Evolutionary conservation across 805 yeast species (phyloP), one percentile per base, ranked within the genome.

Genomic region (Hanseniaspora meyeri): DNA sequence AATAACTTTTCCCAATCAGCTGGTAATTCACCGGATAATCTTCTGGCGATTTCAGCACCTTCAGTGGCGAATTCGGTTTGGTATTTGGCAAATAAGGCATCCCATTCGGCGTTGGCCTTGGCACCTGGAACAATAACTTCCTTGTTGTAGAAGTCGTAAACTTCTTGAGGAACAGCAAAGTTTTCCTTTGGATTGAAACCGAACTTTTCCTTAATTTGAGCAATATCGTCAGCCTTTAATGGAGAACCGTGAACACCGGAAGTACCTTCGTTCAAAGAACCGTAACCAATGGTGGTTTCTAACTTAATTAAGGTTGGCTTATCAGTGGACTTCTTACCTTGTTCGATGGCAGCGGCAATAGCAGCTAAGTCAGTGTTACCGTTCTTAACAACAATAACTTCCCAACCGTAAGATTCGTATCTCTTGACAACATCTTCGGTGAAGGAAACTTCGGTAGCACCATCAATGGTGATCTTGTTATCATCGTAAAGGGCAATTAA

Each of bases 171-270:
- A 59, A 90, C 93, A 59, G 68, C 78, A 69, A 93, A 91, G 57
- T 78, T 68, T 74, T 87, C 78, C 49, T 78, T 81, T 62, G 97
- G 95, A 80, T 89, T 78, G 78, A 91, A 90, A 59, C 97, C 97
- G 66, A 81, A 83, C 68, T 78, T 77, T 67, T 74, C 70, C 79
- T 89, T 93, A 73, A 91, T 77, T 73, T 88, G 96, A 66, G 77
- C 81, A 67, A 90, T 78, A 69, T 91, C 98, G 67, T 89, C 97
- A 49, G 89, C 75, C 80, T 90, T 89, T 74, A 91, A 80, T 66
- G 98, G 96, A 62, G 96, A 76, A 73, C 98, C 98, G 75, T 93
- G 98, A 57, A 93, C 97, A 65, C 84, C 76, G 73, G 85, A 91
- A 60, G 96, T 80, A 66, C 97, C 97, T 64, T 79, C 81, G 62